These are phyloP conservation scores for Cetradonia linearis DNA, from an alignment of 495 filamentous ascomycete genomes.

Conservation along the genomic window DNA sequence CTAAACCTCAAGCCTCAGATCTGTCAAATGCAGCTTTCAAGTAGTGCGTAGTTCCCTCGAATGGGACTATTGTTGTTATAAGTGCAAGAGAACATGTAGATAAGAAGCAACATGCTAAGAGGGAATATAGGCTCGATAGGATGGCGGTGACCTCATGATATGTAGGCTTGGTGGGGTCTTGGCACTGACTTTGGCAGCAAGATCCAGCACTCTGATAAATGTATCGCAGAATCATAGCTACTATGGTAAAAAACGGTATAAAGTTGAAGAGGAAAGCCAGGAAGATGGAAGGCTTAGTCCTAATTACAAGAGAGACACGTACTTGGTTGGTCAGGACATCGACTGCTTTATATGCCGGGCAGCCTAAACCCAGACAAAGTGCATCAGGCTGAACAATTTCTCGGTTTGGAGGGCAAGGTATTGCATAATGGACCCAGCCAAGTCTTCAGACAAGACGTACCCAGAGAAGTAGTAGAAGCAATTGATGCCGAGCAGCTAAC, in stretches of 20 bases:
- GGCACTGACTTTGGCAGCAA: constrained; percentile 13
- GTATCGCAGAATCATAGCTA: too few species aligned
- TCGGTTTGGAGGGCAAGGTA: constrained; percentile 30
- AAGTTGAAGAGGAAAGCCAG: background rate
- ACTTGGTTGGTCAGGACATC: too few species aligned
- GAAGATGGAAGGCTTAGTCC: constrained; percentile 15
- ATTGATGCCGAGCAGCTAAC: constrained; percentile 5
- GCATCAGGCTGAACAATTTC: constrained; percentile 22
- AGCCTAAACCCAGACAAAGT: too few species aligned
- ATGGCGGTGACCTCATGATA: background rate
- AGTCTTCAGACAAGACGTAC: background rate
- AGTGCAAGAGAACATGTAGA: too few species aligned
- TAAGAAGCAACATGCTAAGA: background rate
- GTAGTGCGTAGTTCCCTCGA: background rate
- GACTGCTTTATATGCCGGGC: too few species aligned
- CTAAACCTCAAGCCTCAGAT: background rate
- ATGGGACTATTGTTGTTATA: too few species aligned
- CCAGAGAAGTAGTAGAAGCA: background rate
- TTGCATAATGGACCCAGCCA: too few species aligned
- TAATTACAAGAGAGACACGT: too few species aligned
- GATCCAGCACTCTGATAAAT: constrained; percentile 7
- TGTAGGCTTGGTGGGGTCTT: background rate
- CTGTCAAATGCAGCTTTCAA: too few species aligned
- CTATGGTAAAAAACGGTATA: too few species aligned
- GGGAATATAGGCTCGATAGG: background rate